A percentile compares a stretch with the other conserved stretches of the same genome.
phyloP scores from a whole-genome alignment of 2,329 filamentous ascomycete species.

The Penicillium sp. region DNA sequence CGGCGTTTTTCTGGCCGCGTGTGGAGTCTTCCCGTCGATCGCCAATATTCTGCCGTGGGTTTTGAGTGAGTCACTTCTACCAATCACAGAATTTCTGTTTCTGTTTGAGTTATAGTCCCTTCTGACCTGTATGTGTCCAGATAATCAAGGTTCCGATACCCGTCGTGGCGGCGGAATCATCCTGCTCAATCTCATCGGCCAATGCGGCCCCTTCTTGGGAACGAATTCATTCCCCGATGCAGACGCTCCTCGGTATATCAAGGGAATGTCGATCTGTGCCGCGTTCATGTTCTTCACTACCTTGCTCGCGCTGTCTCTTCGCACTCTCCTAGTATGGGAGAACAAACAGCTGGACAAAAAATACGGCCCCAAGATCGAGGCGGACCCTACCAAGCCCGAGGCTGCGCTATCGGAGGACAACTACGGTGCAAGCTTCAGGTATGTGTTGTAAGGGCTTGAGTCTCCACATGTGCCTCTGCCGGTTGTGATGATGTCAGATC shows the following conservation, averaged over 20 bases:
- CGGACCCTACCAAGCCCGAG: slow-evolving; percentile 18
- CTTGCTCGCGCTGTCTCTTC: slow-evolving; percentile 57
- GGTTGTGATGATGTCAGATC: slow-evolving; percentile 13
- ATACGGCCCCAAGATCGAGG: slow-evolving; percentile 39
- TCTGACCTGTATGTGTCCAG: slow-evolving; percentile 33
- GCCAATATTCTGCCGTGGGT: slow-evolving; percentile 74
- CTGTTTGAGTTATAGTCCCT: not conserved
- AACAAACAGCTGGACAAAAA: slow-evolving; percentile 63
- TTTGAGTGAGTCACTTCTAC: slow-evolving; percentile 51
- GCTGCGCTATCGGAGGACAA: slow-evolving; percentile 42
- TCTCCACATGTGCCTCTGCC: not conserved
- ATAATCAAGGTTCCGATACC: slow-evolving; percentile 72
- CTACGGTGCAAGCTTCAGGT: slow-evolving; percentile 44
- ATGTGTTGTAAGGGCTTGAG: slow-evolving; percentile 34
- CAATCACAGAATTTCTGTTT: not conserved
- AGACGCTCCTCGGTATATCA: slow-evolving; percentile 54
- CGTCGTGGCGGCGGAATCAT: slow-evolving; percentile 69
- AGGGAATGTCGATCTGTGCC: slow-evolving; percentile 65
- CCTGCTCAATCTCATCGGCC: slow-evolving; percentile 70
- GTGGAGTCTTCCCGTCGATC: slow-evolving; percentile 69
- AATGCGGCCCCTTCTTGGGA: slow-evolving; percentile 66
- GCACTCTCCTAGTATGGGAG: slow-evolving; percentile 61
- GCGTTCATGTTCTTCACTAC: slow-evolving; percentile 66
- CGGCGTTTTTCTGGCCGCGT: slow-evolving; percentile 60
- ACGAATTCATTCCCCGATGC: slow-evolving; percentile 64